Base-by-base conservation (phyloP, 352 stramenopile species). In the Aphanomyces stellatus region DNA sequence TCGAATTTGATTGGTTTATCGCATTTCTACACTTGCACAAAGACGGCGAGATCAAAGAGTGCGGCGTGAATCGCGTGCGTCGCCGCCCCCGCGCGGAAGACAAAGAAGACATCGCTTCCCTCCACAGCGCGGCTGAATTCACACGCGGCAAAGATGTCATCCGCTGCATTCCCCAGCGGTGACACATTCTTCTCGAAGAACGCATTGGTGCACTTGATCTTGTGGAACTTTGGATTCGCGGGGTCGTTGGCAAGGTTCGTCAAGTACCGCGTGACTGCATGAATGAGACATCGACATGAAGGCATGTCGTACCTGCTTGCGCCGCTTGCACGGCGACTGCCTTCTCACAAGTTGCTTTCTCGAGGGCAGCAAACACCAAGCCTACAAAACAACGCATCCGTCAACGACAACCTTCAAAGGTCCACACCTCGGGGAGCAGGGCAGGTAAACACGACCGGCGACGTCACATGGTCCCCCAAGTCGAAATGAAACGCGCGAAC, bases 181-280 rank as follows among this genome's bases (percentile, higher is more conserved):
- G 41, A 37, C 10, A 93, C 59, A 30, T 76, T 89, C 4, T 74
- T 73, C 8, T 61, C 62, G 37, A 94, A 94, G 43, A 79, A 92
- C 31, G 79, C 81, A 71, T 94, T 94, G 60, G 72, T 84, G 11
- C 73, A 73, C 31, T 80, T 82, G 62, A 94, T 91, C 46, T 77
- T 76, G 51, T 88, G 80, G 65, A 87, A 90, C 31, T 88, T 90
- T 0, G 31, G 25, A 11, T 94, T 81, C 5, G 71, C 42, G 5
- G 83, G 82, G 8, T 85, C 71, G 11, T 53, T 59, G 0, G 70
- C 66, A n/a, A 94, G 79, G 65, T 92, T 92, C 11, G 75, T 74
- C 27, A 94, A 31, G 64, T 92, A 94, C 4, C 80, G 79, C n/a
- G 79, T 63, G 19, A 65, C 65, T 65, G 69, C 3, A 4, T 42